These are phyloP conservation scores for Malania oleifera DNA, from an alignment of 164 flowering plant species.

Conservation along the genomic window DNA sequence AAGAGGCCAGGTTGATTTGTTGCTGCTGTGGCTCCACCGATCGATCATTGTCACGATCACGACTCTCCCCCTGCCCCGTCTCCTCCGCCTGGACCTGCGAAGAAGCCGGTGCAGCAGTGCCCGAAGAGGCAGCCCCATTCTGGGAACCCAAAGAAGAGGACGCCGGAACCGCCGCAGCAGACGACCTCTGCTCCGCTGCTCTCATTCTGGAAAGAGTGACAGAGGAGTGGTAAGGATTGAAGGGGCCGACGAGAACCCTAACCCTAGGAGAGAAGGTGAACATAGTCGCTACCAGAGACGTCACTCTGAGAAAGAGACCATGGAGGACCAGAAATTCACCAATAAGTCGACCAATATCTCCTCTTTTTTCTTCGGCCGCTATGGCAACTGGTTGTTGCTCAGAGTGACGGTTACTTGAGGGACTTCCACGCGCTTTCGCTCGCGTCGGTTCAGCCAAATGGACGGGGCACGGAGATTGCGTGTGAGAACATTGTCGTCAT, in stretches of 20 bases:
- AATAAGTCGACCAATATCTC: slow-evolving; percentile 18
- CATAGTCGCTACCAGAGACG: too few relatives aligned
- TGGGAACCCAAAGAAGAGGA: neutral
- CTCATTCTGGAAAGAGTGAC: slow-evolving; percentile 15
- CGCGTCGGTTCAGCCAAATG: too few relatives aligned
- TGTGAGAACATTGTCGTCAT: too few relatives aligned
- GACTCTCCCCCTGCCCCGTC: slow-evolving; percentile 12
- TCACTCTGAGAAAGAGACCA: slow-evolving; percentile 8
- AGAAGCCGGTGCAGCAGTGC: slow-evolving; percentile 12
- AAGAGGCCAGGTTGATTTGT: slow-evolving; percentile 1
- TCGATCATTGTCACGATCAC: neutral
- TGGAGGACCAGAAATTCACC: slow-evolving; percentile 10
- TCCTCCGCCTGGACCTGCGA: slow-evolving; percentile 12
- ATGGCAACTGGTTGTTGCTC: slow-evolving; percentile 17
- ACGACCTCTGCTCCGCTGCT: slow-evolving; percentile 4
- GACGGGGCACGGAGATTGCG: too few relatives aligned
- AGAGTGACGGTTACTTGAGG: neutral
- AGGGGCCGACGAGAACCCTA: neutral
- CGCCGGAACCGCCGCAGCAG: slow-evolving; percentile 2
- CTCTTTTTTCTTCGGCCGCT: neutral
- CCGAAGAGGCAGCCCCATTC: neutral
- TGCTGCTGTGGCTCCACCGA: slow-evolving; percentile 15
- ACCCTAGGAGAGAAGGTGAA: slow-evolving; percentile 10
- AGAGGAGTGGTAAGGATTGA: neutral
- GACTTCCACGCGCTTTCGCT: too few relatives aligned